These are phyloP conservation scores for Brettanomyces custersianus DNA, from an alignment of 805 yeast genomes.

Conservation along the genomic window DNA sequence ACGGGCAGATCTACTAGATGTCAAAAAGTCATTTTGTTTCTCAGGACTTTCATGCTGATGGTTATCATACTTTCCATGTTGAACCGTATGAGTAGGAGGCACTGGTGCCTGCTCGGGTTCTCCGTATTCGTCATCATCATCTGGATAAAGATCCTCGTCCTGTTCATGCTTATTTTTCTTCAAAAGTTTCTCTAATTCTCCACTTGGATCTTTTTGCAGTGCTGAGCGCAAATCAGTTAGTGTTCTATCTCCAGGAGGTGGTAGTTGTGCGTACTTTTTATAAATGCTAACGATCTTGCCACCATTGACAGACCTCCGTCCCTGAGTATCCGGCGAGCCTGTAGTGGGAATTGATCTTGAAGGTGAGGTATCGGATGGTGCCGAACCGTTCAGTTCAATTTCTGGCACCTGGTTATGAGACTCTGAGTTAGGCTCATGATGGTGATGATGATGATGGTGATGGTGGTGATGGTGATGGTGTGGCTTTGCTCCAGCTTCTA, in stretches of 20 bases:
- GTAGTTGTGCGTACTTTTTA: slow-evolving; percentile 25
- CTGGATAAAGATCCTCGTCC: slow-evolving; percentile 2
- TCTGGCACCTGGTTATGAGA: slow-evolving; percentile 17
- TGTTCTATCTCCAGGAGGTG: slow-evolving; percentile 7
- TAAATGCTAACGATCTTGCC: slow-evolving; percentile 22
- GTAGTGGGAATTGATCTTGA: neutral
- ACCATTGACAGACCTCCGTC: neutral
- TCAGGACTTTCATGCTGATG: neutral
- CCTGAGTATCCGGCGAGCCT: neutral
- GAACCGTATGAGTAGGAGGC: neutral
- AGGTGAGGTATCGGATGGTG: neutral
- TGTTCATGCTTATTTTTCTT: neutral
- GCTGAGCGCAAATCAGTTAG: neutral
- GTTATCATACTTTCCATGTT: neutral
- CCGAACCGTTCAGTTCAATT: neutral
- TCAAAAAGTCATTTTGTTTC: neutral
- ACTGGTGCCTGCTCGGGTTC: slow-evolving; percentile 11
- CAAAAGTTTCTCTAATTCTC: no score
- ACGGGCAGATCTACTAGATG: neutral
- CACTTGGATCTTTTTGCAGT: neutral
- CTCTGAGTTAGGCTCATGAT: neutral
- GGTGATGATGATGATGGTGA: neutral
- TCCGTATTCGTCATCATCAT: slow-evolving; percentile 16
- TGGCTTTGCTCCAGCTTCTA: neutral
- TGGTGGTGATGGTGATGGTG: neutral